phyloP scores from a whole-genome alignment of 1,284 basidiomycete genomes.

The Pterulicium gracile region DNA sequence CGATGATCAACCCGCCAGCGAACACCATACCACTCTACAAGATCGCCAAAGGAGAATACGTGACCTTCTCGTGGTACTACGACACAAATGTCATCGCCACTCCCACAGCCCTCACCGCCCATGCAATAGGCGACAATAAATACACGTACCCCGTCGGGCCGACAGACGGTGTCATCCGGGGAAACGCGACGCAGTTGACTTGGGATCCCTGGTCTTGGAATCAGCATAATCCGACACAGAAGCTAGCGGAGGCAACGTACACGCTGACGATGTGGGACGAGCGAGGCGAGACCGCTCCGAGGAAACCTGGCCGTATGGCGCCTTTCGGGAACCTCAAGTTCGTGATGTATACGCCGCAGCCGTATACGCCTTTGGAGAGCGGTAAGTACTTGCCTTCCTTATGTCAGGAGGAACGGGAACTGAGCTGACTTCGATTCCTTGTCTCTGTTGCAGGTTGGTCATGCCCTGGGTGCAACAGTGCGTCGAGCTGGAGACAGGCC shows the following conservation, averaged over 20 bases:
- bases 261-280: conserved; percentile 74
- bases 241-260: conserved; percentile 67
- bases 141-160: conserved; percentile 85
- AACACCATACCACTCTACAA: conserved; percentile 83
- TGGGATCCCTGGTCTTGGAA: conserved; percentile 82
- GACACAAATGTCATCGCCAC: conserved; percentile 58
- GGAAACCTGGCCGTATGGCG: conserved; percentile 55
- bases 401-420: conserved; percentile 7
- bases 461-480: conserved; percentile 58
- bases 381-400: conserved; percentile 30
- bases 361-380: conserved; percentile 64
- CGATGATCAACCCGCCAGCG: conserved; percentile 73
- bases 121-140: conserved; percentile 76
- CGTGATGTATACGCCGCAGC: conserved; percentile 75
- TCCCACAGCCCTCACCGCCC: conserved; percentile 69
- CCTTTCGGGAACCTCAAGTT: conserved; percentile 69
- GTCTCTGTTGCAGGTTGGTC: conserved; percentile 82
- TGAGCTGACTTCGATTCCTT: too few species aligned
- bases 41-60: conserved; percentile 60
- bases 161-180: conserved; percentile 60
- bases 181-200: conserved; percentile 57
- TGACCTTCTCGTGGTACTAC: conserved; percentile 93
- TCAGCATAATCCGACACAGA: conserved; percentile 48
- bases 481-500: conserved; percentile 28
- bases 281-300: conserved; percentile 51